Base-by-base conservation (phyloP, 75 land plant genomes). In the Isoetes taiwanensis region DNA sequence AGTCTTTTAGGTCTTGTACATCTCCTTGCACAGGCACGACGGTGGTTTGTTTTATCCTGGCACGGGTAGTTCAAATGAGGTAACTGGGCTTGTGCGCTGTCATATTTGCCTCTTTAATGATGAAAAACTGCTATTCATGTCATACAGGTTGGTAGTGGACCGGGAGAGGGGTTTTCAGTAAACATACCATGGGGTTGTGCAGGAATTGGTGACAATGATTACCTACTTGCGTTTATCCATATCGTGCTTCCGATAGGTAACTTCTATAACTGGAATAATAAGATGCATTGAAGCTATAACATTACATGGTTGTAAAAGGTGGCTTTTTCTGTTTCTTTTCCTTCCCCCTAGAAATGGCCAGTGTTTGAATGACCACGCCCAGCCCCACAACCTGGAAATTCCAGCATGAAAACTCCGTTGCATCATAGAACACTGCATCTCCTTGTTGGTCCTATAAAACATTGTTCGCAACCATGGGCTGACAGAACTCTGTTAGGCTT, bases 201-300 rank as follows among this genome's bases (percentile, higher is more conserved):
- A 24, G 97, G 97, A 61, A 81, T 91, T 63, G 95, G 94, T 0
- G 97, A 91, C 52, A 63, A 72, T 57, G 97, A 91, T 60, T 91
- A 91, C 56, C 48, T 86, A 31, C 83, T 77, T 78, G 97, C 97
- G 11, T 91, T 91, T 72, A 68, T 80, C 61, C 71, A 91, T 52
- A 57, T 81, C 63, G 89, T 91, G 25, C 78, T 91, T 68, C 97
- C 97, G 8, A 91, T 91, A 70, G 91, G 90, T 85, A 17, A n/a
- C n/a, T n/a, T n/a, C n/a, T n/a, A n/a, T n/a, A n/a, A n/a, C n/a
- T n/a, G n/a, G n/a, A n/a, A n/a, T n/a, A n/a, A n/a, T n/a, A n/a
- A n/a, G n/a, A n/a, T n/a, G n/a, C n/a, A n/a, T n/a, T n/a, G n/a
- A n/a, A n/a, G n/a, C n/a, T n/a, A n/a, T n/a, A n/a, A n/a, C n/a